Percentiles rank a stretch among this genome's conserved stretches.
These are phyloP conservation scores for Trichoderma sp. DNA, from an alignment of 2,329 filamentous ascomycete species.

Conservation along the genomic window DNA sequence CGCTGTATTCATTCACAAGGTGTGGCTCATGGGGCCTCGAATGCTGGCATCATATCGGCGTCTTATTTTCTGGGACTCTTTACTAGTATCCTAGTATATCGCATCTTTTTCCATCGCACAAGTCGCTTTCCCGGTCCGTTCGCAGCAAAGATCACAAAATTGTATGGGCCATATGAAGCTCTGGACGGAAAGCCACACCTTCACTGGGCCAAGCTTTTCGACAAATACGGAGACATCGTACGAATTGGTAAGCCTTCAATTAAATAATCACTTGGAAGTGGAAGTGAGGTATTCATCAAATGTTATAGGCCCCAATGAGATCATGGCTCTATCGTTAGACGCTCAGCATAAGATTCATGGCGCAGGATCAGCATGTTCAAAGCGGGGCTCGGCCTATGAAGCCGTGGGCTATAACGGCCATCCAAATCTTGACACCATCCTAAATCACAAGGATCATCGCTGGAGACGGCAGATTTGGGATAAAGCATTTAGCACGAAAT, in stretches of 20 bases:
- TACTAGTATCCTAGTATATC: constrained; percentile 29
- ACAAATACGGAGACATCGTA: neutral
- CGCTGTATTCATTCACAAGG: neutral
- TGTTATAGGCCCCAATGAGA: neutral
- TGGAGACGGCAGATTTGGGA: constrained; percentile 34
- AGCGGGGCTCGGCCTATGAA: neutral
- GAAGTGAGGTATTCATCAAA: neutral
- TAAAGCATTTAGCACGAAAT: constrained; percentile 30
- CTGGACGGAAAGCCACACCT: neutral
- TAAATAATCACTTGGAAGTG: too few relatives aligned
- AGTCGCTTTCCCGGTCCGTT: constrained; percentile 28
- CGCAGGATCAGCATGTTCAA: neutral
- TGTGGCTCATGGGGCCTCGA: neutral
- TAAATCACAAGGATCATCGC: constrained; percentile 30
- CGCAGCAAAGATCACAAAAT: constrained; percentile 26
- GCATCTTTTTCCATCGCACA: constrained; percentile 28
- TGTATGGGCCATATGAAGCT: constrained; percentile 18
- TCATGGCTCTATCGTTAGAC: neutral
- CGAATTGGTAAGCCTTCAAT: neutral
- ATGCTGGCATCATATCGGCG: neutral
- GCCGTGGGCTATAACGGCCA: neutral
- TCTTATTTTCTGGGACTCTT: constrained; percentile 31
- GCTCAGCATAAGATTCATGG: neutral
- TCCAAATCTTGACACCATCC: constrained; percentile 28
- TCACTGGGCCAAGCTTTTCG: neutral